Evolutionary conservation across 768 basidiomycete species (phyloP), one percentile per base, ranked within the genome.

Genomic region (Podaxis sp.): DNA sequence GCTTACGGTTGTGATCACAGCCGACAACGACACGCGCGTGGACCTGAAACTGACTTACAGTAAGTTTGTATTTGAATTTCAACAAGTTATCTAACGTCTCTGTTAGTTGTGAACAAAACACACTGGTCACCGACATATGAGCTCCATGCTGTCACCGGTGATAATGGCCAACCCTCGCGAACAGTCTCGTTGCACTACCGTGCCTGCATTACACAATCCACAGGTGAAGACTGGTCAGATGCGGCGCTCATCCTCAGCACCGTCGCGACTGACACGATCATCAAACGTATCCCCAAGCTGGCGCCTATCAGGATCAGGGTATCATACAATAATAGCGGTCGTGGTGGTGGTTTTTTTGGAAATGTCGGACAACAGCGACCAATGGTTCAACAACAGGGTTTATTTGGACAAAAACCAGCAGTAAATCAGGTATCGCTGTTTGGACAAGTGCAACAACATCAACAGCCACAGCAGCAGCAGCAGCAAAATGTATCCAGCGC

Each of bases 151-250:
- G 76, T 75, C 0, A 82, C 79, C 22, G 60, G 53, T 3, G 70
- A 79, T 57, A 69, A 75, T 63, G 81, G 80, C 0, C 77, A 80
- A 61, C 78, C 81, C 2, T 78, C 78, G 0, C 68, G 79, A 4
- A 67, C 75, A 0, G 77, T 86, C 25, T 65, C 77, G 2, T 75
- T 89, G 9, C 80, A 85, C 63, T 87, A 87, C 66, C 81, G 82
- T 25, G 85, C 85, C 0, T 74, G 77, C 29, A 25, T 25, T 3
- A 72, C 69, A 0, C 86, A 89, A 66, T 70, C 70, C 65, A 85
- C 86, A 0, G 86, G 86, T 12, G 87, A 89, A 66, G 82, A 85
- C 63, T 89, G 86, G 87, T 76, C 67, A 24, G 73, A 79, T 62
- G 76, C 82, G 1, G 63, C 75, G 1, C 74, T 88, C 36, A 83